Evolutionary conservation across 2,329 filamentous ascomycete genomes (phyloP), one percentile per base, ranked within the genome.

Genomic region (Triangularia setosa): DNA sequence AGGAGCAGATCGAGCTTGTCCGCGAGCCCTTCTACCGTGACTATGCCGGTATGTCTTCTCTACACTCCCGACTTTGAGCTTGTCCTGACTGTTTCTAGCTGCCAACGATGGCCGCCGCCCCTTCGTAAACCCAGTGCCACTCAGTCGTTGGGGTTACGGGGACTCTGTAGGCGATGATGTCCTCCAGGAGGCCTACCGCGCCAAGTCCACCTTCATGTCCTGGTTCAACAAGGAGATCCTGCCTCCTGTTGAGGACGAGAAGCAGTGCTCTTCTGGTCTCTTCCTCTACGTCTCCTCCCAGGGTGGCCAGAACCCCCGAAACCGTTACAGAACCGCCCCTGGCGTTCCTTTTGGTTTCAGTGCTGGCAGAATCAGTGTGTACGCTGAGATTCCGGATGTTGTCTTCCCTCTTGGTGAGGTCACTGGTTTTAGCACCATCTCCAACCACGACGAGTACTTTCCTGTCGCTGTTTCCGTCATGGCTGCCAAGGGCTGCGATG

Each of bases 401-500:
- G 78, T 79, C 1, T 74, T 78, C 35, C 78, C 80, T 0, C 70
- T 81, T 3, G 79, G 82, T 1, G 73, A 82, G 69, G 71, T 78
- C 0, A 65, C 70, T 1, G 71, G 71, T 4, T 62, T 52, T 30
- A 78, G 76, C 52, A 62, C 57, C 4, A 76, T 85, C 7, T 81
- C 79, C 0, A 76, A 78, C 1, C 80, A 82, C 44, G 76, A 76
- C 4, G 82, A 84, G 68, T 74, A 74, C 55, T 71, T 88, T 33
- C 87, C 86, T 0, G 85, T 89, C 0, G 81, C 83, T 0, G 80
- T 87, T 0, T 79, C 85, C 65, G 75, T 88, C 21, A 75, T 88
- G 74, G 85, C 80, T 0, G 82, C 84, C 0, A 83, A 81, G 67
- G 85, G 86, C 0, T 89, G 87, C 66, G 87, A 89, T 73, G 83